phyloP scores from a whole-genome alignment of 192 early-diverging fungal genomes.

The Fimicolochytrium jonesii region DNA sequence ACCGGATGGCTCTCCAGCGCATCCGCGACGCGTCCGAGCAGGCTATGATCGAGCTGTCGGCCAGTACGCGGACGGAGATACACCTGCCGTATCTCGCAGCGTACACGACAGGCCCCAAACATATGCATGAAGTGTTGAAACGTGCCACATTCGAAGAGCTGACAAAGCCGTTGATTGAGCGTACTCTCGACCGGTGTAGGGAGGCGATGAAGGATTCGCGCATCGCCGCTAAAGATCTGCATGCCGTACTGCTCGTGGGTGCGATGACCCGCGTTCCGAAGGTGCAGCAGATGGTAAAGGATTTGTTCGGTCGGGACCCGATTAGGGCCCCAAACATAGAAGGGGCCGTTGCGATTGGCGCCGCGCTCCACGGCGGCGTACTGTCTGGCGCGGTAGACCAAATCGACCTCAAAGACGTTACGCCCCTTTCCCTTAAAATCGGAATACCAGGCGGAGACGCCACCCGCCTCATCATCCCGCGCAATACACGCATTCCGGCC shows the following conservation, averaged over 20 bases:
- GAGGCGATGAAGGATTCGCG: slow-evolving; percentile 72
- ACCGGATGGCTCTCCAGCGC: slow-evolving; percentile 69
- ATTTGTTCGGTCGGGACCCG: slow-evolving; percentile 81
- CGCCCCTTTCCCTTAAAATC: slow-evolving; percentile 92
- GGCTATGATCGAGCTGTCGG: slow-evolving; percentile 74
- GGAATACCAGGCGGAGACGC: slow-evolving; percentile 96
- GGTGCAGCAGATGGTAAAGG: slow-evolving; percentile 67
- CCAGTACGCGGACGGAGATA: slow-evolving; percentile 64
- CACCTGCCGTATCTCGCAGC: slow-evolving; percentile 80
- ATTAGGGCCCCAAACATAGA: slow-evolving; percentile 94
- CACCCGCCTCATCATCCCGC: slow-evolving; percentile 85
- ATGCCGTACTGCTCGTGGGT: slow-evolving; percentile 80
- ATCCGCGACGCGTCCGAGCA: slow-evolving; percentile 59
- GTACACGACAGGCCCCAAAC: slow-evolving; percentile 56
- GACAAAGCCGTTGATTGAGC: slow-evolving; percentile 60
- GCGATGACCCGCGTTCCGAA: slow-evolving; percentile 87
- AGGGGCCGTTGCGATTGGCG: slow-evolving; percentile 95
- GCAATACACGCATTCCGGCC: slow-evolving; percentile 97
- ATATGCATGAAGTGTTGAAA: slow-evolving; percentile 57
- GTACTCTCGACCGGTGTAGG: slow-evolving; percentile 67
- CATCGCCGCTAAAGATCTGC: slow-evolving; percentile 34
- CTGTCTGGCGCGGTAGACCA: slow-evolving; percentile 92
- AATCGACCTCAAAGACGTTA: slow-evolving; percentile 90
- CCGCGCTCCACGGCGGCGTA: slow-evolving; percentile 95
- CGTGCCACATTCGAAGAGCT: slow-evolving; percentile 79